Evolutionary conservation across 2,329 filamentous ascomycete genomes (phyloP).

Genomic region (Colletotrichum camelliae): DNA sequence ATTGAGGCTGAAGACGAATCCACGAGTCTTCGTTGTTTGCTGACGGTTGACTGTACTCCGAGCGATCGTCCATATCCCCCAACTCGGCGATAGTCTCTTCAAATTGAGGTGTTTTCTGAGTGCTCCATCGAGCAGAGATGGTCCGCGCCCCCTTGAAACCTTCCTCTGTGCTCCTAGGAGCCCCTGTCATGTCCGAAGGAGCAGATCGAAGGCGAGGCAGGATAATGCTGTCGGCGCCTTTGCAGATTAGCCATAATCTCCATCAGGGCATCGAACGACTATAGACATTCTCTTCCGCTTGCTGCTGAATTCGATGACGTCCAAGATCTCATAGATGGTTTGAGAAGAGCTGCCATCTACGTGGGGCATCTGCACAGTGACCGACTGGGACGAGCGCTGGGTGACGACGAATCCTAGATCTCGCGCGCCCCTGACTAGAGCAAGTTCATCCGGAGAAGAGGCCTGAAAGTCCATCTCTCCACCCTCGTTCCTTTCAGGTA

Average conservation of each 20-base stretch:
- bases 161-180: too few relatives aligned
- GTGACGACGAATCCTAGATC: slow-evolving; percentile 83
- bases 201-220: slow-evolving; percentile 78
- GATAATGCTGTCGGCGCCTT: slow-evolving; percentile 86
- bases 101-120: slow-evolving; percentile 56
- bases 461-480: slow-evolving; percentile 81
- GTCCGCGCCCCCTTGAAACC: too few relatives aligned
- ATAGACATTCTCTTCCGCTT: slow-evolving; percentile 91
- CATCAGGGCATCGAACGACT: slow-evolving; percentile 83
- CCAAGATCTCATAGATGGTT: slow-evolving; percentile 79
- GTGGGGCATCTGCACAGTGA: slow-evolving; percentile 57
- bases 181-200: slow-evolving; percentile 71
- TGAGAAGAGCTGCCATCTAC: slow-evolving; percentile 43
- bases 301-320: slow-evolving; percentile 90
- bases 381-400: slow-evolving; percentile 73
- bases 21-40: slow-evolving; percentile 53
- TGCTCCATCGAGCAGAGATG: too few relatives aligned
- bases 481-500: slow-evolving; percentile 77
- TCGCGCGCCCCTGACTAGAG: slow-evolving; percentile 81
- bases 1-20: slow-evolving; percentile 34
- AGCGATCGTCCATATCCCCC: slow-evolving; percentile 52
- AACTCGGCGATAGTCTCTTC: slow-evolving; percentile 57
- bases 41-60: slow-evolving; percentile 33
- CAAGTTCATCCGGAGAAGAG: slow-evolving; percentile 88
- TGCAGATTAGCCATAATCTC: slow-evolving; percentile 83